These are phyloP conservation scores for Fusarium clavum DNA, from an alignment of 2,329 filamentous ascomycete species.

Conservation along the genomic window DNA sequence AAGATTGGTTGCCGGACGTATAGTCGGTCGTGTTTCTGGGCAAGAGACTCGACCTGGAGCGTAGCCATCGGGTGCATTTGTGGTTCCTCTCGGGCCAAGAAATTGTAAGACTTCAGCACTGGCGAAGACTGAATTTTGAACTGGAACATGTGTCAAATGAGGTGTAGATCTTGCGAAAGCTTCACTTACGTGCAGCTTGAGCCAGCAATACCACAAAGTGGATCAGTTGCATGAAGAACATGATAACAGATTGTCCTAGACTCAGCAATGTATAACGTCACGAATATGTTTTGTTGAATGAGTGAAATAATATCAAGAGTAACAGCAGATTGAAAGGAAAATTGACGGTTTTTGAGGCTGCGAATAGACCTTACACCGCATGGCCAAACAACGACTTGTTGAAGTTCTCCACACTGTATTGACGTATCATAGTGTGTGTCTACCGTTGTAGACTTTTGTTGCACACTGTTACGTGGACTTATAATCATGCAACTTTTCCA, in stretches of 20 bases:
- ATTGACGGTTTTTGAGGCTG: neutral
- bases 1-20: conserved; percentile 11
- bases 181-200: neutral
- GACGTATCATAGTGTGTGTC: neutral
- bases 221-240: neutral
- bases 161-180: neutral
- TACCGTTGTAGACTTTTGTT: neutral
- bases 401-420: neutral
- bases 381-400: neutral
- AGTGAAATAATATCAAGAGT: neutral
- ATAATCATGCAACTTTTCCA: neutral
- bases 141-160: neutral
- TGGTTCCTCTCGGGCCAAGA: neutral
- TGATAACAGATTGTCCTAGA: too few species aligned
- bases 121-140: neutral
- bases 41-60: conserved; percentile 16
- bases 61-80: conserved; percentile 27
- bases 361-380: neutral
- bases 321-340: neutral
- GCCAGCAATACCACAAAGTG: neutral
- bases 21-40: conserved; percentile 16
- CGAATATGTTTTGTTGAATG: neutral
- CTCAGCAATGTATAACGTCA: neutral
- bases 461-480: neutral
- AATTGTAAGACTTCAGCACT: neutral